Evolutionary conservation across 768 basidiomycete genomes (phyloP).

Genomic region (Leccinum aurantiacum): DNA sequence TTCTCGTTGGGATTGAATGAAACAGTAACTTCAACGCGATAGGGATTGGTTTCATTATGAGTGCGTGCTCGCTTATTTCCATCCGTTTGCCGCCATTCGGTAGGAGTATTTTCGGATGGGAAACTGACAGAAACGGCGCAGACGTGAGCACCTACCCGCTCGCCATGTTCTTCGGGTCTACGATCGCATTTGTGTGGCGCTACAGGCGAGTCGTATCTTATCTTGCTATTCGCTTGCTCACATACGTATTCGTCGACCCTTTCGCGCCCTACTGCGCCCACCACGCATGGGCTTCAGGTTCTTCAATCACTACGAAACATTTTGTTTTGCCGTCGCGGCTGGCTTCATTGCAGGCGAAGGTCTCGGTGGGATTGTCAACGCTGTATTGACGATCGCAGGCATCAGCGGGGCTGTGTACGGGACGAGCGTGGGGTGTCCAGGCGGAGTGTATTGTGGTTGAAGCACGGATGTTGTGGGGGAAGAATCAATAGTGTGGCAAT

Average conservation of each 20-base stretch:
- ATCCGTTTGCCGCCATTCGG: background rate
- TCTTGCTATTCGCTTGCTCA: background rate
- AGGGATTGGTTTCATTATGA: slow-evolving; percentile 15
- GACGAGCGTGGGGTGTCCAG: slow-evolving; percentile 30
- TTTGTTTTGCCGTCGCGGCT: slow-evolving; percentile 38
- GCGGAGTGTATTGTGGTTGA: slow-evolving; percentile 26
- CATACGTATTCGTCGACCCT: background rate
- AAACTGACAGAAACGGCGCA: background rate
- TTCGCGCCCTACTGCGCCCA: background rate
- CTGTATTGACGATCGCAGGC: slow-evolving; percentile 32
- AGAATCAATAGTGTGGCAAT: background rate
- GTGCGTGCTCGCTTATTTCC: background rate
- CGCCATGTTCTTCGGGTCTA: slow-evolving; percentile 28
- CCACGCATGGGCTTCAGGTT: slow-evolving; percentile 3
- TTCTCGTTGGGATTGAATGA: background rate
- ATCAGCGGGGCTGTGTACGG: slow-evolving; percentile 29
- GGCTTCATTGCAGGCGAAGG: slow-evolving; percentile 44
- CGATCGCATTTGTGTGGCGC: slow-evolving; percentile 23
- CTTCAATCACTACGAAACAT: slow-evolving; percentile 18
- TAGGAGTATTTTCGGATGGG: background rate
- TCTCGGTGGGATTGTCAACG: slow-evolving; percentile 37
- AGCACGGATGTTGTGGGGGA: background rate
- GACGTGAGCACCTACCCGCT: slow-evolving; percentile 25
- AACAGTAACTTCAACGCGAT: slow-evolving; percentile 30
- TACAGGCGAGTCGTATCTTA: slow-evolving; percentile 2